These are phyloP conservation scores for Aspergillus biplanus DNA, from an alignment of 495 filamentous ascomycete species.

Conservation along the genomic window DNA sequence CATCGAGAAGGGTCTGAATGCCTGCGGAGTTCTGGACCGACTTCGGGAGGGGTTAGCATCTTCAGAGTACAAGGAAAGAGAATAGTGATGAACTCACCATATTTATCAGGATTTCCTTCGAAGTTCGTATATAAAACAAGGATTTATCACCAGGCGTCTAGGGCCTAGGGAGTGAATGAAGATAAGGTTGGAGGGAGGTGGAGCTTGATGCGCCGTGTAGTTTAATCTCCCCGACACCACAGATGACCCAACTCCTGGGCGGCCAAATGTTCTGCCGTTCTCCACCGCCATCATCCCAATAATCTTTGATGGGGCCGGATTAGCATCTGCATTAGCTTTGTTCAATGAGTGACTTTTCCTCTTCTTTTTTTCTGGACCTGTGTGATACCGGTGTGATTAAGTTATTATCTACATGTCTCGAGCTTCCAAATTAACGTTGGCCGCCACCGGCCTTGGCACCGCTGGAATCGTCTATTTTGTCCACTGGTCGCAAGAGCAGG, in stretches of 20 bases:
- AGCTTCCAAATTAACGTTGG: conserved; percentile 83
- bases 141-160: not conserved
- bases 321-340: too few species aligned
- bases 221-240: conserved; percentile 39
- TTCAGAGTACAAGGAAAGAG: not conserved
- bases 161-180: conserved; percentile 13
- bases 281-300: conserved; percentile 38
- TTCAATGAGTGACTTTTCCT: too few species aligned
- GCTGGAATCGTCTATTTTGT: conserved; percentile 80
- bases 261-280: conserved; percentile 40
- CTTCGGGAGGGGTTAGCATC: conserved; percentile 53
- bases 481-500: conserved; percentile 83
- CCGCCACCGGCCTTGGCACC: conserved; percentile 74
- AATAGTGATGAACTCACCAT: conserved; percentile 38
- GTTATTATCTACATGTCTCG: conserved; percentile 69
- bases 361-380: conserved; percentile 1
- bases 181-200: conserved; percentile 29
- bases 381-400: conserved; percentile 6
- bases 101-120: conserved; percentile 29
- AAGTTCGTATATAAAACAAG: not conserved
- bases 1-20: conserved; percentile 98
- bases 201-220: conserved; percentile 37
- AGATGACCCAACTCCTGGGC: conserved; percentile 41
- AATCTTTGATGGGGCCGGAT: conserved; percentile 27
- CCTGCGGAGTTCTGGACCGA: conserved; percentile 97